Percentiles rank a stretch among this genome's conserved stretches.
Evolutionary conservation across 1,139 yeast species (phyloP).

Genomic region (Pichia sp.): DNA sequence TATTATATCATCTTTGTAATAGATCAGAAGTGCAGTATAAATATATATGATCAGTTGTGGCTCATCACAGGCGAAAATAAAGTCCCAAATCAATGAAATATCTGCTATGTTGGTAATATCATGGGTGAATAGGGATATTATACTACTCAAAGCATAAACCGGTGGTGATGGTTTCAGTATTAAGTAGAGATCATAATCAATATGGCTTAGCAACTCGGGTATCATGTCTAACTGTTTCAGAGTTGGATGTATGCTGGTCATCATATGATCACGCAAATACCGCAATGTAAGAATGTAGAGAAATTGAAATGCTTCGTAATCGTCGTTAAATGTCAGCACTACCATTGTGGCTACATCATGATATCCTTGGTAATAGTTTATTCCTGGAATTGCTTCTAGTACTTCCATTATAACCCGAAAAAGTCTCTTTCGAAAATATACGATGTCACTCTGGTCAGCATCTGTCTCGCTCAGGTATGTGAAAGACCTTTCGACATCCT

Average conservation of each 20-base stretch:
- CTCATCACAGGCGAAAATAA: slow-evolving; percentile 45
- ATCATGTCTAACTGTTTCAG: slow-evolving; percentile 61
- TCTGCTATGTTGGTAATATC: slow-evolving; percentile 53
- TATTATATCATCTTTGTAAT: slow-evolving; percentile 41
- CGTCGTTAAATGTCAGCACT: slow-evolving; percentile 48
- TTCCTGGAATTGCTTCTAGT: slow-evolving; percentile 54
- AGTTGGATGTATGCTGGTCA: slow-evolving; percentile 62
- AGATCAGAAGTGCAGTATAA: slow-evolving; percentile 50
- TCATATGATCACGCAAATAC: slow-evolving; percentile 82
- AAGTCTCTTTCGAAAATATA: slow-evolving; percentile 39
- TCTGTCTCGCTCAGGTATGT: slow-evolving; percentile 35
- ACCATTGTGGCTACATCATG: slow-evolving; percentile 80
- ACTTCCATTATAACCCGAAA: slow-evolving; percentile 49
- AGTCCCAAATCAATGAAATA: slow-evolving; percentile 60
- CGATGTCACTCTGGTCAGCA: slow-evolving; percentile 16
- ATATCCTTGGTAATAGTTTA: slow-evolving; percentile 86
- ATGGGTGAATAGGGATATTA: slow-evolving; percentile 77
- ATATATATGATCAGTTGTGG: slow-evolving; percentile 46
- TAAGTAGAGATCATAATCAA: slow-evolving; percentile 51
- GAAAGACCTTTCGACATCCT: slow-evolving; percentile 76
- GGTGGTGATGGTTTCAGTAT: slow-evolving; percentile 47
- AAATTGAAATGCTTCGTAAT: slow-evolving; percentile 44
- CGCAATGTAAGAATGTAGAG: slow-evolving; percentile 57
- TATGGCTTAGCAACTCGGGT: slow-evolving; percentile 52
- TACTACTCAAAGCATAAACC: slow-evolving; percentile 67